Evolutionary conservation across 371 early-diverging fungal species (phyloP).

Genomic region (Rhizopus delemar): DNA sequence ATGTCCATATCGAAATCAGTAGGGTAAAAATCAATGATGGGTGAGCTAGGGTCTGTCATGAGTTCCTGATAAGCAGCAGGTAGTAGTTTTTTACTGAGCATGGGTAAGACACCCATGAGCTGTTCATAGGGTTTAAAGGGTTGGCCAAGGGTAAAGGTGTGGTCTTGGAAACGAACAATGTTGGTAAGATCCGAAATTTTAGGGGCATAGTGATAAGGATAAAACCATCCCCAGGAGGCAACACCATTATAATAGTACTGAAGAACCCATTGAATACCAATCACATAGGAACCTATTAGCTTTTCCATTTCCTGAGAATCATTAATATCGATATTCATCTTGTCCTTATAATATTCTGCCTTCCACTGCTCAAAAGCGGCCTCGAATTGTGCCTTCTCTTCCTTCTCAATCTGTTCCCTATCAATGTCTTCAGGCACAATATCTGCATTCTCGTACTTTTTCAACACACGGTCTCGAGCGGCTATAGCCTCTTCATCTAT

Average conservation of each 20-base stretch:
- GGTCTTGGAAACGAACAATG: slow-evolving; percentile 56
- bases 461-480: slow-evolving; percentile 68
- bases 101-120: slow-evolving; percentile 98
- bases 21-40: slow-evolving; percentile 95
- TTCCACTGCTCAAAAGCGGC: slow-evolving; percentile 67
- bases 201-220: slow-evolving; percentile 98
- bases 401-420: slow-evolving; percentile 43
- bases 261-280: slow-evolving; percentile 97
- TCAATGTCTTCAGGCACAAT: slow-evolving; percentile 58
- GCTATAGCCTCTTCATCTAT: slow-evolving; percentile 56
- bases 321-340: slow-evolving; percentile 66
- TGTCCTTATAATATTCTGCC: slow-evolving; percentile 70
- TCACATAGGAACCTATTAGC: slow-evolving; percentile 81
- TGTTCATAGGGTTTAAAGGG: slow-evolving; percentile 98
- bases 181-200: slow-evolving; percentile 79
- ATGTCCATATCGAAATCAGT: slow-evolving; percentile 87
- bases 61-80: slow-evolving; percentile 80
- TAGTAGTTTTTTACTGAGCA: slow-evolving; percentile 75
- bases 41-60: slow-evolving; percentile 81
- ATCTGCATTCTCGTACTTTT: slow-evolving; percentile 65
- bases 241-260: slow-evolving; percentile 96
- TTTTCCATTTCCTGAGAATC: slow-evolving; percentile 53
- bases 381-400: slow-evolving; percentile 60
- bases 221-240: slow-evolving; percentile 98
- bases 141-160: slow-evolving; percentile 74